These are phyloP conservation scores for Moesziomyces parantarcticus DNA, from an alignment of 1,284 basidiomycete genomes.

Conservation along the genomic window DNA sequence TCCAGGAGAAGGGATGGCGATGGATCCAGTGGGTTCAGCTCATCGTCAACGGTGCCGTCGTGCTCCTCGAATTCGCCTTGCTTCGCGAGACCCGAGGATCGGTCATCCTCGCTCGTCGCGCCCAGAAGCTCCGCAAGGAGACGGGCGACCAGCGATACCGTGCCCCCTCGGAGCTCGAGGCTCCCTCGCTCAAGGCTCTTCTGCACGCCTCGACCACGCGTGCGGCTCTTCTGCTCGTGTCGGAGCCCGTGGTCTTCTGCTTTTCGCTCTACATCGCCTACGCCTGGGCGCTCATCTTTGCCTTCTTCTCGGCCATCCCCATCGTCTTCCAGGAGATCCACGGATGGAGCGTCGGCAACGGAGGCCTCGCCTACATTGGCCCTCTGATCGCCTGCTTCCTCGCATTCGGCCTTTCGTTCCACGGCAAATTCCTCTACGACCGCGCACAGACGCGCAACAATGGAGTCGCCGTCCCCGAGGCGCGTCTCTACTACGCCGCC, in stretches of 20 bases:
- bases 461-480: conserved; percentile 58
- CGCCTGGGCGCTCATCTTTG: conserved; percentile 63
- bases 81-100: conserved; percentile 67
- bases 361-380: conserved; percentile 66
- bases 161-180: conserved; percentile 66
- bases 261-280: conserved; percentile 66
- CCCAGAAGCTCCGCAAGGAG: conserved; percentile 64
- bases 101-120: conserved; percentile 61
- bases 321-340: conserved; percentile 66
- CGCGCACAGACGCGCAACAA: conserved; percentile 42
- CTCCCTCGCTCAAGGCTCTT: conserved; percentile 62
- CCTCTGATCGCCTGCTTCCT: conserved; percentile 63
- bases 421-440: conserved; percentile 57
- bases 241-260: conserved; percentile 65
- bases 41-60: conserved; percentile 60
- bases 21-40: conserved; percentile 67
- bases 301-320: conserved; percentile 66
- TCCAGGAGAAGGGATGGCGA: conserved; percentile 64
- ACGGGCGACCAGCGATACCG: conserved; percentile 66
- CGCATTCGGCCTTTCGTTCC: conserved; percentile 59
- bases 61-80: conserved; percentile 63
- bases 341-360: conserved; percentile 65
- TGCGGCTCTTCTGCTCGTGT: conserved; percentile 62
- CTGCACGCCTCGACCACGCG: conserved; percentile 63
- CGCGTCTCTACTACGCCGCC: conserved; percentile 55